Percentiles rank a stretch among this genome's conserved stretches.
Conservation (phyloP, 192 early-diverging fungal genomes). For the Linnemannia elongata region DNA sequence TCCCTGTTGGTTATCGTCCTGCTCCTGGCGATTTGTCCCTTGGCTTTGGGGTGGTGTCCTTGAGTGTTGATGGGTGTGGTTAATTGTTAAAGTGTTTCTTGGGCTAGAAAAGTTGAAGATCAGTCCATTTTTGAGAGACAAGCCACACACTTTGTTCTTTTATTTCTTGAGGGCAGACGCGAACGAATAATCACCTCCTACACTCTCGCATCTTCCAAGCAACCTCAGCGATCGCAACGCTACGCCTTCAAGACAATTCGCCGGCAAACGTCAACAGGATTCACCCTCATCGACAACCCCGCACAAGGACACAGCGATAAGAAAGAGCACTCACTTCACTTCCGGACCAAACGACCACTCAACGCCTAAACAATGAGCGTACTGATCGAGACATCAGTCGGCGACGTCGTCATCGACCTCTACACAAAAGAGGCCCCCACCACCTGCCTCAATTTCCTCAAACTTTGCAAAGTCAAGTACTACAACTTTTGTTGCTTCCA, state of each 20-base stretch:
- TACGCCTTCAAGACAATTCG: neutral
- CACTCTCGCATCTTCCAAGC: neutral
- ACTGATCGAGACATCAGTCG: conserved; percentile 90
- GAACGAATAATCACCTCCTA: neutral
- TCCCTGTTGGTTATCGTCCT: neutral
- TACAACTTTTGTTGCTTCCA: conserved; percentile 89
- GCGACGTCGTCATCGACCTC: conserved; percentile 93
- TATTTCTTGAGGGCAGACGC: neutral
- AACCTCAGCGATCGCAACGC: neutral
- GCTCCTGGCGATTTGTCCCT: neutral
- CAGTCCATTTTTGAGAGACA: neutral
- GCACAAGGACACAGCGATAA: neutral
- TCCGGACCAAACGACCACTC: neutral
- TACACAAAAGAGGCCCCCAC: conserved; percentile 76
- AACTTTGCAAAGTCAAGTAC: conserved; percentile 91
- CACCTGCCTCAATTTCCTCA: conserved; percentile 85
- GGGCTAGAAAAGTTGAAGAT: neutral
- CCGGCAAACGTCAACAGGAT: neutral
- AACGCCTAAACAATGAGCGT: conserved; percentile 64
- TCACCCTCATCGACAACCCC: neutral
- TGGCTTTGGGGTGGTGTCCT: neutral
- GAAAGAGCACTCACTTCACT: too few relatives aligned
- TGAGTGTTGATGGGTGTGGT: neutral
- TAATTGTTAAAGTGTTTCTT: neutral
- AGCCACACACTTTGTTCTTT: neutral